Conservation (phyloP, 1,284 basidiomycete genomes). For the Irpex lacteus region DNA sequence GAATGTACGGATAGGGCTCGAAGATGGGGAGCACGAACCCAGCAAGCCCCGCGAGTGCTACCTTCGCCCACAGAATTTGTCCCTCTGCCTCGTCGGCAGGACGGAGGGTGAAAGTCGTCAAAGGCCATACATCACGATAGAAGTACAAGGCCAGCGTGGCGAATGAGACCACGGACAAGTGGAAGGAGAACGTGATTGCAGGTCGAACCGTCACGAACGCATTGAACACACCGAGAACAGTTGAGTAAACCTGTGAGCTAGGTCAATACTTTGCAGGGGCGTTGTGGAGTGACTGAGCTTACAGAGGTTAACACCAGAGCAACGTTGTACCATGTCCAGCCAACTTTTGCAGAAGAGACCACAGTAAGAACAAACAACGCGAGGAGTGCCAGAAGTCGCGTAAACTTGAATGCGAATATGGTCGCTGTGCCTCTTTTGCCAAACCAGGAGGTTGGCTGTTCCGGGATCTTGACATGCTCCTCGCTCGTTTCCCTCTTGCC, state of each 20-base stretch:
- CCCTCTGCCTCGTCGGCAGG: slow-evolving; percentile 5
- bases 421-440: slow-evolving; percentile 22
- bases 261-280: slow-evolving; percentile 15
- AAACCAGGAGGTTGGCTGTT: not conserved
- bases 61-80: slow-evolving; percentile 1
- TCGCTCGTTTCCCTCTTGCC: not conserved
- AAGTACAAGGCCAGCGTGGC: not conserved
- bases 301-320: slow-evolving; percentile 5
- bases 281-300: slow-evolving; percentile 14
- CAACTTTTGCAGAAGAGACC: slow-evolving; percentile 11
- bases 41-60: not conserved
- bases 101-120: not conserved
- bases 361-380: slow-evolving; percentile 25
- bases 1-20: slow-evolving; percentile 41
- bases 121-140: slow-evolving; percentile 11
- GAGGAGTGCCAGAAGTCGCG: slow-evolving; percentile 23
- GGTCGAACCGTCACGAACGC: slow-evolving; percentile 12
- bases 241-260: slow-evolving; percentile 36
- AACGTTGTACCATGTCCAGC: slow-evolving; percentile 7
- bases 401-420: slow-evolving; percentile 27
- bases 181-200: slow-evolving; percentile 10
- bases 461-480: not conserved
- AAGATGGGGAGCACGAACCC: slow-evolving; percentile 31
- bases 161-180: not conserved
- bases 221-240: slow-evolving; percentile 21